A percentile compares a stretch with the other conserved stretches of the same genome.
Conservation (phyloP, 2,329 filamentous ascomycete species). For the Aspergillus quadricinctus region DNA sequence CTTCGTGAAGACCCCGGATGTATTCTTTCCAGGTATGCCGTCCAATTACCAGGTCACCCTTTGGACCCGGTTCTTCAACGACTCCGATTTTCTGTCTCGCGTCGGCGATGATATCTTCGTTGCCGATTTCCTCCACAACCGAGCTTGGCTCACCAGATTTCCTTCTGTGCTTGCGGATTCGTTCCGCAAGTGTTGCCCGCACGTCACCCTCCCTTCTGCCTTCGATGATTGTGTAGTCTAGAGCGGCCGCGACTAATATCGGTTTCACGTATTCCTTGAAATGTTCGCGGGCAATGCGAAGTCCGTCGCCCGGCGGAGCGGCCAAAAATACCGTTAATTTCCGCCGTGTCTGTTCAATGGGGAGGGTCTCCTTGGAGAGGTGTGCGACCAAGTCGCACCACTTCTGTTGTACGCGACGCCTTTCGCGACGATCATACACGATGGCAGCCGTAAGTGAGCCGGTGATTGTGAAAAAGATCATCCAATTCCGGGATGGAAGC, state of each 20-base stretch:
- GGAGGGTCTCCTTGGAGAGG: conserved; percentile 71
- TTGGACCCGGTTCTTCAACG: conserved; percentile 65
- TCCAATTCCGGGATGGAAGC: conserved; percentile 94
- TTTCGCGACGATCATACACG: conserved; percentile 89
- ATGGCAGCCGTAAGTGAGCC: conserved; percentile 74
- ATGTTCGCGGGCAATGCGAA: conserved; percentile 83
- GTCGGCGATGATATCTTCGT: conserved; percentile 59
- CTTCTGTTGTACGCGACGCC: conserved; percentile 75
- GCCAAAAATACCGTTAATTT: conserved; percentile 82
- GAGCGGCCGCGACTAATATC: conserved; percentile 76
- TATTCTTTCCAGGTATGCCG: conserved; percentile 98
- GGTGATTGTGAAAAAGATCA: conserved; percentile 83
- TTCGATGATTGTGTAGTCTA: conserved; percentile 96
- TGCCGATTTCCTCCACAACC: conserved; percentile 41
- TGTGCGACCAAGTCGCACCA: conserved; percentile 85
- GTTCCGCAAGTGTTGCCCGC: conserved; percentile 78
- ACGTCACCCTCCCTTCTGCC: conserved; percentile 91
- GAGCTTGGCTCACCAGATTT: conserved; percentile 55
- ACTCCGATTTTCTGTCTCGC: conserved; percentile 64
- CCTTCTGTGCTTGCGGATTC: conserved; percentile 64
- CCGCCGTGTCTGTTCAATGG: conserved; percentile 68
- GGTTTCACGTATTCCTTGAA: conserved; percentile 97
- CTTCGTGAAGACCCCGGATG: conserved; percentile 85
- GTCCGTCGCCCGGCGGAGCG: conserved; percentile 78
- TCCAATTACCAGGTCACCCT: conserved; percentile 84